Evolutionary conservation across 345 rosid species (phyloP).

Genomic region (Cardamine occulta): DNA sequence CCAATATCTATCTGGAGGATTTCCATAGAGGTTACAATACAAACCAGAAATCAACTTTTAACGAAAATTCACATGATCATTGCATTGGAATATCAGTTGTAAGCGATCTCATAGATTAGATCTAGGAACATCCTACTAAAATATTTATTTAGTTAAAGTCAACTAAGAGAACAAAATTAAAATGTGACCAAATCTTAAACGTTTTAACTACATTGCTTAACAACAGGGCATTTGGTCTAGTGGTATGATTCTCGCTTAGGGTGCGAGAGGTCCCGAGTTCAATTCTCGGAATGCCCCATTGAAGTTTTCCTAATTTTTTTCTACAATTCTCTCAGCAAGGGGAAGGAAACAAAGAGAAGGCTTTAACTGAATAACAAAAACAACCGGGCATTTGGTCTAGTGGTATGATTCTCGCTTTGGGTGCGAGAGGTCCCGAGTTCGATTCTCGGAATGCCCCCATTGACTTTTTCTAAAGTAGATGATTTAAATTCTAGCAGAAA

Average conservation of each 20-base stretch:
- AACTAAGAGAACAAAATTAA: not conserved
- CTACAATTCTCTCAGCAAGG: not conserved
- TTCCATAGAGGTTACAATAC: not conserved
- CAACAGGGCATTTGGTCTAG: not conserved
- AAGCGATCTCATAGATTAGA: not conserved
- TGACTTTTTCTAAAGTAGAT: no score
- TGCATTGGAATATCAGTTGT: not conserved
- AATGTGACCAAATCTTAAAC: not conserved
- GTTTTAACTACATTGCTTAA: not conserved
- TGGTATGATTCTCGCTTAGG: slow-evolving; percentile 56
- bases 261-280: slow-evolving; percentile 92
- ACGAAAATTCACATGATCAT: not conserved
- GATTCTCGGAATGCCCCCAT: slow-evolving; percentile 57
- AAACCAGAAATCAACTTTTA: not conserved
- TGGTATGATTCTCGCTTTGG: slow-evolving; percentile 89
- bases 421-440: slow-evolving; percentile 83
- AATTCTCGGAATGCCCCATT: slow-evolving; percentile 64
- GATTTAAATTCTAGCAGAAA: no score
- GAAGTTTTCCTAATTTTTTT: not conserved
- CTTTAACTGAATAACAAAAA: not conserved
- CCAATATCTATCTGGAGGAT: not conserved
- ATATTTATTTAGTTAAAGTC: slow-evolving; percentile 11
- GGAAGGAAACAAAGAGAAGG: not conserved
- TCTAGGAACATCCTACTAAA: not conserved
- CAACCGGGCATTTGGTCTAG: slow-evolving; percentile 71